phyloP scores from a whole-genome alignment of 129 eudicot species.

The Sambucus nigra region DNA sequence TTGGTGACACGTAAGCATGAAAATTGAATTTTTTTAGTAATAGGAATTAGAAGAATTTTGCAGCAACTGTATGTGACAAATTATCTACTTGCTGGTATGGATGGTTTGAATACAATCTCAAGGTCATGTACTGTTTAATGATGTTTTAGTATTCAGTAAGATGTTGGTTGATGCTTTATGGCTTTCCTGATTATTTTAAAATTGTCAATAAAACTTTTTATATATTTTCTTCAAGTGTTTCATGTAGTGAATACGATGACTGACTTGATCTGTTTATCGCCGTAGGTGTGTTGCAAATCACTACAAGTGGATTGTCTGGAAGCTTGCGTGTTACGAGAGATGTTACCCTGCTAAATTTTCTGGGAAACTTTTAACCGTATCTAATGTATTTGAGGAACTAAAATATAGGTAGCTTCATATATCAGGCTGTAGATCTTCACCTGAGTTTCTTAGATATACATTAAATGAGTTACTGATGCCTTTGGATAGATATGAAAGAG shows the following conservation, averaged over 20 bases:
- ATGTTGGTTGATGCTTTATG: background rate
- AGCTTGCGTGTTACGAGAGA: conserved; percentile 89
- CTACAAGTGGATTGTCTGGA: conserved; percentile 97
- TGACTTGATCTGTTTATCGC: conserved; percentile 8
- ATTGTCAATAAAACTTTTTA: background rate
- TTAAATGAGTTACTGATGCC: conserved; percentile 5
- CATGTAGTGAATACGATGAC: conserved; percentile 5
- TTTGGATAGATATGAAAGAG: conserved; percentile 69
- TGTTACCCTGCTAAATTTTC: conserved; percentile 46
- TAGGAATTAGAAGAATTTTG: too few species aligned
- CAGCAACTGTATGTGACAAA: too few species aligned
- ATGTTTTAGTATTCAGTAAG: background rate
- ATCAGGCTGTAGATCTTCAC: conserved; percentile 1
- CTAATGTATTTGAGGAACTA: conserved; percentile 75
- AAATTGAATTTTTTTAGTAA: too few species aligned
- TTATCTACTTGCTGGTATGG: too few species aligned
- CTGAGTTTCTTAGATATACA: background rate
- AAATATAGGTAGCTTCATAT: conserved; percentile 52
- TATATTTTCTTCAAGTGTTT: background rate
- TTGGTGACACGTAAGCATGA: too few species aligned
- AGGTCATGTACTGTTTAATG: background rate
- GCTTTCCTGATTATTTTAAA: conserved; percentile 2
- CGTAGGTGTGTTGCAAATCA: conserved; percentile 88
- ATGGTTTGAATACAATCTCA: too few species aligned
- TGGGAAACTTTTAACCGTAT: conserved; percentile 53